Conservation (phyloP, 2,329 filamentous ascomycete species). For the Colletotrichum kahawae region DNA sequence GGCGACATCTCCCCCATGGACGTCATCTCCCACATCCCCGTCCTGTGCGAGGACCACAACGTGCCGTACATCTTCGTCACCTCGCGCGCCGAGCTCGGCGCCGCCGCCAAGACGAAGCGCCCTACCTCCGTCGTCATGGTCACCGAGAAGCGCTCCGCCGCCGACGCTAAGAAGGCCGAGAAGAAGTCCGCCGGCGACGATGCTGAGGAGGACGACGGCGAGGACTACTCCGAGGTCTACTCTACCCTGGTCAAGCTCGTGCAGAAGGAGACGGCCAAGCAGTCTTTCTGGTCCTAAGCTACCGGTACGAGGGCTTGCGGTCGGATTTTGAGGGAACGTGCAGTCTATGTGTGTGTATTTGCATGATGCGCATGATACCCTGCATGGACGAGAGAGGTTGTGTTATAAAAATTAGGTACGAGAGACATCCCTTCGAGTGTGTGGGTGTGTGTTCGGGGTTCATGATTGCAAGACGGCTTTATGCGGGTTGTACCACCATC, state of each 20-base stretch:
- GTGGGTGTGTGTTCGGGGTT: not conserved
- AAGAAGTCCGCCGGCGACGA: slow-evolving; percentile 47
- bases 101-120: slow-evolving; percentile 92
- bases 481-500: slow-evolving; percentile 20
- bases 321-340: not conserved
- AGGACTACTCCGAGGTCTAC: slow-evolving; percentile 69
- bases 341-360: not conserved
- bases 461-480: slow-evolving; percentile 14
- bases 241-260: slow-evolving; percentile 69
- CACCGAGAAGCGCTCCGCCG: slow-evolving; percentile 59
- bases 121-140: slow-evolving; percentile 97
- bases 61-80: slow-evolving; percentile 96
- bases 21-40: slow-evolving; percentile 96
- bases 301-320: slow-evolving; percentile 20
- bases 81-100: slow-evolving; percentile 90
- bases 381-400: not conserved
- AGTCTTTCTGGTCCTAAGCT: slow-evolving; percentile 53
- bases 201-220: slow-evolving; percentile 54
- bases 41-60: slow-evolving; percentile 97
- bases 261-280: slow-evolving; percentile 68
- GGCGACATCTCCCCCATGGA: slow-evolving; percentile 98
- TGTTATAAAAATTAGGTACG: not conserved
- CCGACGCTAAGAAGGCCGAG: slow-evolving; percentile 51
- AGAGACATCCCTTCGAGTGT: not conserved
- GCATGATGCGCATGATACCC: not conserved